Base-by-base conservation (phyloP, 179 eudicot genomes). In the Beta lomatogona region DNA sequence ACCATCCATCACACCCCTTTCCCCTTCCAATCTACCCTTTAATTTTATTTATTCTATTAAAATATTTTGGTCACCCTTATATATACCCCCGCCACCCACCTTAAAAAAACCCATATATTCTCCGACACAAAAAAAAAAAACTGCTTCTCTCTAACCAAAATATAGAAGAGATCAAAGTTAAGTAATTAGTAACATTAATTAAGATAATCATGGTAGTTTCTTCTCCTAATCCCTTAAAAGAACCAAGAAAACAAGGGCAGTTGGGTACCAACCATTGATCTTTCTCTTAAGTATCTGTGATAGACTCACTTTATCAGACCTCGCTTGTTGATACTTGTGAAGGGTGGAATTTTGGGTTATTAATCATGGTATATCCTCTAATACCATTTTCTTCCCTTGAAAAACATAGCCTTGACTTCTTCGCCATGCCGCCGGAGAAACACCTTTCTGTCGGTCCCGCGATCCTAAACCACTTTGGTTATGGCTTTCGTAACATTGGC, bases 401-500 rank as follows among this genome's bases (percentile, higher is more conserved):
- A 82, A 83, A 71, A 55, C 86, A 87, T 74, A 93, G 86, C 4
- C 73, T 67, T 4, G 83, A 84, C 28, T 96, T 96, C 75, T 96
- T 96, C 77, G 41, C 81, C 0, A 85, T 84, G 52, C 85, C 98
- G 0, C 54, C 74, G 7, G 88, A 86, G 64, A 96, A 96, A 86
- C 86, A 83, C 50, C 80, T 54, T 44, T 85, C 66, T 8, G 66
- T 86, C 1, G 86, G 41, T 77, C 89, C 82, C 83, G 82, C 25
- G 52, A 57, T 16, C 65, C 66, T 80, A 83, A 48, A 45, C 99
- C 99, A n/a, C 0, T 94, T 91, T 55, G 99, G 99, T 0, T 96
- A 96, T 79, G 99, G 99, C 18, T 86, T 88, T 80, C 89, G 86
- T 75, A 91, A 88, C 76, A 96, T 96, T 61, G 99, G 99, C 9